These are phyloP conservation scores for Pisolithus tinctorius DNA, from an alignment of 768 basidiomycete species.

Conservation along the genomic window DNA sequence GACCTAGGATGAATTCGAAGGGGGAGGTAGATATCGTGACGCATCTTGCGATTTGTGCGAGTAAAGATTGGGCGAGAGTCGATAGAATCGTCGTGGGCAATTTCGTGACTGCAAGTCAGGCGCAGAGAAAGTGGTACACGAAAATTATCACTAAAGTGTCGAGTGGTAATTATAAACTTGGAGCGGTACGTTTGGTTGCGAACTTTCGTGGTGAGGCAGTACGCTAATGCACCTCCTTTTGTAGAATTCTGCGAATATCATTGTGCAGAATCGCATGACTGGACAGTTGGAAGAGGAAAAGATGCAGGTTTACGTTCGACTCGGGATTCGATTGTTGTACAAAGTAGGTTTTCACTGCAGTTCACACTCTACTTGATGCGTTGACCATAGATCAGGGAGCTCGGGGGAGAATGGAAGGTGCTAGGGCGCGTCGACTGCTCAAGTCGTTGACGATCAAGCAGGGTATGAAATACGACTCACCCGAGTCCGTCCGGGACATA, in stretches of 20 bases:
- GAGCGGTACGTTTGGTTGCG: constrained; percentile 55
- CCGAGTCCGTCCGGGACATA: constrained; percentile 80
- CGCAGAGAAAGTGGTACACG: constrained; percentile 96
- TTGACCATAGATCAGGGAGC: constrained; percentile 48
- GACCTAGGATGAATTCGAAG: constrained; percentile 76
- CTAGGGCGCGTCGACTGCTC: constrained; percentile 71
- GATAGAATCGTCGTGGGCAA: constrained; percentile 89
- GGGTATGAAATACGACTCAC: constrained; percentile 86
- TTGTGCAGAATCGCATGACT: constrained; percentile 89
- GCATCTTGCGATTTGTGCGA: constrained; percentile 94
- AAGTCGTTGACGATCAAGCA: constrained; percentile 91
- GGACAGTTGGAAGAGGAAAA: constrained; percentile 96
- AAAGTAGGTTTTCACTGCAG: constrained; percentile 38
- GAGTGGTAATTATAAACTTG: constrained; percentile 81
- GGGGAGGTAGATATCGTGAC: constrained; percentile 94
- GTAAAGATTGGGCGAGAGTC: constrained; percentile 85
- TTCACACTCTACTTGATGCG: background rate
- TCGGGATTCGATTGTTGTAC: constrained; percentile 91
- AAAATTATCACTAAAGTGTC: constrained; percentile 84
- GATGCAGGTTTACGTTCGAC: constrained; percentile 90
- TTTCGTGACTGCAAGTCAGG: constrained; percentile 90
- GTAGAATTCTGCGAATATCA: constrained; percentile 95
- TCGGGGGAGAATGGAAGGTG: constrained; percentile 83
- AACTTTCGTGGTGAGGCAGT: background rate
- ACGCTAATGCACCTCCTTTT: background rate